phyloP scores from a whole-genome alignment of 768 basidiomycete genomes.

The Trametes cingulata region DNA sequence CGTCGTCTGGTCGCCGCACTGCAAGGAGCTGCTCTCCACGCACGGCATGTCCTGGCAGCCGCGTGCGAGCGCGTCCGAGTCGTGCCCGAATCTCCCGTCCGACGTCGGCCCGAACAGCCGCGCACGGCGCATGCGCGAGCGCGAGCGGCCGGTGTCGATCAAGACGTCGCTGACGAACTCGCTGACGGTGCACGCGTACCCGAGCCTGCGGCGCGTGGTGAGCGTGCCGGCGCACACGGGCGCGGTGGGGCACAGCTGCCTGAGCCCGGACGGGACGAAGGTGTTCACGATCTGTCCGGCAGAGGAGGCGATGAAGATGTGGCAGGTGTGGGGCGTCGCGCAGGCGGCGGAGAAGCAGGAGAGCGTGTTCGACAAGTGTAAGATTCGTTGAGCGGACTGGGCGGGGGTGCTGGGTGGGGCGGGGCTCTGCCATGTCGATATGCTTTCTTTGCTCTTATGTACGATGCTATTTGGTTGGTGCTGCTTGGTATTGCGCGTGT shows the following conservation, averaged over 20 bases:
- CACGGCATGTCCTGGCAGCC: conserved; percentile 52
- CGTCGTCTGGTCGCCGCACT: conserved; percentile 59
- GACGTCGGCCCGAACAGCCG: conserved; percentile 17
- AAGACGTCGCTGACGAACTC: conserved; percentile 39
- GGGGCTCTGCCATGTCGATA: neutral
- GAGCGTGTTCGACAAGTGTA: conserved; percentile 49
- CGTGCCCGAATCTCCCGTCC: conserved; percentile 14
- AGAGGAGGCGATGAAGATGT: conserved; percentile 74
- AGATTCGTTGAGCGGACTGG: conserved; percentile 41
- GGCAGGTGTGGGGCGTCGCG: conserved; percentile 58
- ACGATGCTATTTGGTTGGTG: neutral
- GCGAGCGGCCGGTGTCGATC: conserved; percentile 25
- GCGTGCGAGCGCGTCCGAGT: conserved; percentile 17
- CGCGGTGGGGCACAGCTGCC: conserved; percentile 58
- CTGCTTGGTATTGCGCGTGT: neutral
- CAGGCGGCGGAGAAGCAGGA: conserved; percentile 35
- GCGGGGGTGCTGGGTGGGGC: too few relatives aligned
- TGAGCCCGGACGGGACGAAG: conserved; percentile 62
- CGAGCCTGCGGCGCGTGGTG: conserved; percentile 50
- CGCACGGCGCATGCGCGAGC: conserved; percentile 23
- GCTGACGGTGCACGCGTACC: conserved; percentile 55
- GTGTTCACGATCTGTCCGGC: conserved; percentile 63
- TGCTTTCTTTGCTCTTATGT: neutral
- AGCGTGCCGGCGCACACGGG: conserved; percentile 57
- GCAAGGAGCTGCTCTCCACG: conserved; percentile 58